phyloP scores from a whole-genome alignment of 768 basidiomycete species.

The Rhodotorula paludigena region DNA sequence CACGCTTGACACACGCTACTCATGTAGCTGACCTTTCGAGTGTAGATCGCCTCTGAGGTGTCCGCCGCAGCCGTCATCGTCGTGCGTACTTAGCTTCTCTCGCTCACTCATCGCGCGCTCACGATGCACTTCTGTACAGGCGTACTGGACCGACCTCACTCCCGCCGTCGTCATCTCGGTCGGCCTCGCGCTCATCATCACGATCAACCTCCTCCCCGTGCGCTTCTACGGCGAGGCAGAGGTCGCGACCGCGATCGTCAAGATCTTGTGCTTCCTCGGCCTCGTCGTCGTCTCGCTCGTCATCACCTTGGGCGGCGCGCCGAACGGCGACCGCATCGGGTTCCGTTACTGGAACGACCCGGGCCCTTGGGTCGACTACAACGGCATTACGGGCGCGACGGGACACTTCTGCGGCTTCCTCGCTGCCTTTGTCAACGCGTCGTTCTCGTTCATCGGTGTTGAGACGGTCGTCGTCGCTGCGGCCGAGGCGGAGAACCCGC shows the following conservation, averaged over 20 bases:
- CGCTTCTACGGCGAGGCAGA: constrained; percentile 54
- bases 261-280: constrained; percentile 44
- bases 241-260: constrained; percentile 35
- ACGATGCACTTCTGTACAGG: too few species aligned
- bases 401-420: constrained; percentile 50
- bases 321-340: constrained; percentile 56
- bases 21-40: neutral
- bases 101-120: too few species aligned
- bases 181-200: constrained; percentile 57
- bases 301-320: constrained; percentile 56
- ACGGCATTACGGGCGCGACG: constrained; percentile 42
- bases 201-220: constrained; percentile 57
- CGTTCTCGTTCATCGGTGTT: constrained; percentile 73
- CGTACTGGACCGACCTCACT: constrained; percentile 27
- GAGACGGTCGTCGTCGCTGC: constrained; percentile 70
- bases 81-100: too few species aligned
- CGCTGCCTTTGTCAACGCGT: constrained; percentile 55
- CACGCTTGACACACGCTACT: too few species aligned
- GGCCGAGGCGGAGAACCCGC: constrained; percentile 70
- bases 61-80: constrained; percentile 45
- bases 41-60: constrained; percentile 46
- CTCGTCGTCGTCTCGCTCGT: constrained; percentile 45
- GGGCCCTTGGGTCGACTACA: constrained; percentile 30
- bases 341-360: constrained; percentile 48
- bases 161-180: constrained; percentile 52